Evolutionary conservation across 2,329 filamentous ascomycete species (phyloP), one percentile per base, ranked within the genome.

Genomic region (Aspergillus eucalypticola): DNA sequence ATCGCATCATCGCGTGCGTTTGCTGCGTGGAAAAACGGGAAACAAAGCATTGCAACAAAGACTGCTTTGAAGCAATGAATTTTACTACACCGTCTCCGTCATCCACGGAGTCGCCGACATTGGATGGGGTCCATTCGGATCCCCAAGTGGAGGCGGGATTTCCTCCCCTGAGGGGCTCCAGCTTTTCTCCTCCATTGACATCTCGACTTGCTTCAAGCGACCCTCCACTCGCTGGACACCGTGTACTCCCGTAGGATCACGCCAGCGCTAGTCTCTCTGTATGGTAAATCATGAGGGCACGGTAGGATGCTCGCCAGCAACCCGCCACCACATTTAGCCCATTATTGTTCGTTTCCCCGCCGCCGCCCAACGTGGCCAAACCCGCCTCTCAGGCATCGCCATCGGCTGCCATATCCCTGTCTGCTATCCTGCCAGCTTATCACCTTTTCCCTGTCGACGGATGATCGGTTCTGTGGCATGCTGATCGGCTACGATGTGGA

Each of bases 201-300:
- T 35, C 32, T 35, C 32, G 32, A 35, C 32, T 35, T 35, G 32
- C 32, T 35, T 35, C 32, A 35, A 35, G 32, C 32, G 32, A 44
- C 23, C 17, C 17, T 57, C 35, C 56, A 51, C 48, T 46, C 49
- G 29, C 32, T 35, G 41, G 41, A 44, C 21, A 44, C 41, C 19
- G 41, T 44, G 41, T 44, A 23, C 10, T 35, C 41, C 38, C 17
- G 21, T 13, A 52, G 44, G 51, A 46, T 25, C 46, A 56, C 49
- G 52, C 50, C 21, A 56, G 56, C 54, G 55, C 50, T 65, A 63
- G 63, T 42, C 53, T 56, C 21, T 59, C 60, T 64, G 62, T 59
- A 61, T 61, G 59, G 64, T 63, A 64, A 64, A 66, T 62, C 62
- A 66, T 61, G 54, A 54, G 63, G 52, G 39, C 59, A 32, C 23